These are phyloP conservation scores for Kazachstania psychrophila DNA, from an alignment of 805 yeast species.

Conservation along the genomic window DNA sequence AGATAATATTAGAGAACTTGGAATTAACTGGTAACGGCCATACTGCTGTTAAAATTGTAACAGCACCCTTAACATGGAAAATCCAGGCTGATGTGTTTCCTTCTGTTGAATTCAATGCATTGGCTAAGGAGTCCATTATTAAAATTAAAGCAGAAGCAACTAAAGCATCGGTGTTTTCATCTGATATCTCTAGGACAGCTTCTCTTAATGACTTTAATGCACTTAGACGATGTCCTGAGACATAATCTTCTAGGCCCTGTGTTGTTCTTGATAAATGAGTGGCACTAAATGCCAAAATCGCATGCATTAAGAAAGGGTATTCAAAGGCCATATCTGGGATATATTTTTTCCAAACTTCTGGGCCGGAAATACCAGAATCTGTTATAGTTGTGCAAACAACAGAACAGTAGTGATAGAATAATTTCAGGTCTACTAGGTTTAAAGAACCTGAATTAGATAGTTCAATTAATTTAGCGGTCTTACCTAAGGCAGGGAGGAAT, in stretches of 20 bases:
- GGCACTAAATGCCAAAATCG: slow-evolving; percentile 82
- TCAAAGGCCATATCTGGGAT: slow-evolving; percentile 83
- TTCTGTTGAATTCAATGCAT: slow-evolving; percentile 52
- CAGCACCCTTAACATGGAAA: slow-evolving; percentile 94
- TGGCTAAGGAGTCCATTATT: slow-evolving; percentile 89
- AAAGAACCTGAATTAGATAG: slow-evolving; percentile 31
- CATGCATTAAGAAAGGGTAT: slow-evolving; percentile 86
- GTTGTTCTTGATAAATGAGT: slow-evolving; percentile 78
- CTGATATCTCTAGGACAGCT: slow-evolving; percentile 74
- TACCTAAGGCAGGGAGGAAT: not conserved
- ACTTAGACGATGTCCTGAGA: slow-evolving; percentile 79
- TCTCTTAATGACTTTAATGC: slow-evolving; percentile 73
- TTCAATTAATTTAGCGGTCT: slow-evolving; percentile 6
- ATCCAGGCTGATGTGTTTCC: slow-evolving; percentile 75
- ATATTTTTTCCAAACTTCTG: slow-evolving; percentile 73
- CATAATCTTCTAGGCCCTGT: slow-evolving; percentile 67
- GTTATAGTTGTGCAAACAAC: slow-evolving; percentile 82
- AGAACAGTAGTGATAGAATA: slow-evolving; percentile 81
- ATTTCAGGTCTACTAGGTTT: slow-evolving; percentile 64
- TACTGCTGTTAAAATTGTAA: slow-evolving; percentile 90
- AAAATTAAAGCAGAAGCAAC: slow-evolving; percentile 86
- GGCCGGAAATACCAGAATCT: slow-evolving; percentile 80
- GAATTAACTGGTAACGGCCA: slow-evolving; percentile 77
- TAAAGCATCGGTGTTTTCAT: slow-evolving; percentile 83
- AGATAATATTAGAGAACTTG: slow-evolving; percentile 56